Evolutionary conservation across 1,284 basidiomycete species (phyloP), one percentile per base, ranked within the genome.

Genomic region (Ustilago loliicola): DNA sequence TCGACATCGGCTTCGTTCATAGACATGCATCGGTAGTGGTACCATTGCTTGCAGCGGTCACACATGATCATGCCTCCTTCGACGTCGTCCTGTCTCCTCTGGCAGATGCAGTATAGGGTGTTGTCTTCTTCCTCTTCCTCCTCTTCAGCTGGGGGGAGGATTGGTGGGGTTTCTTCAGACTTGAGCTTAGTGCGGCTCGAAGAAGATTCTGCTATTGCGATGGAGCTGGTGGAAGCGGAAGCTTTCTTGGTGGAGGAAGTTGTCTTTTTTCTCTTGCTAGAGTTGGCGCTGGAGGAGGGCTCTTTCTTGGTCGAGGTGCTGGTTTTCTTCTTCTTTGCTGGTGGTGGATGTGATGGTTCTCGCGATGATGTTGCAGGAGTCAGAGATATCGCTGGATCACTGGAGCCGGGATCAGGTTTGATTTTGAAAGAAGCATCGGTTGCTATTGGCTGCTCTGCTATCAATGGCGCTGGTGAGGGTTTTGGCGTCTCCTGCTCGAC

Each of bases 31-130:
- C 64, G 40, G 32, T 80, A 76, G 67, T 84, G 83, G 48, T 76
- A 83, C 83, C 83, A 84, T 55, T 79, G 76, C 47, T 84, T 80
- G 59, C 83, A 84, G 13, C 65, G 60, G 47, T 84, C 83, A 57
- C 83, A 84, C 56, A 77, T 78, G 58, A 84, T 80, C 83, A 84
- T 84, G 25, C 80, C 75, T n/a, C 80, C 77, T 38, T 80, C 76
- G 27, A 79, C 79, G 29, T 83, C 82, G 32, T 70, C 72, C 25
- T 78, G 76, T 3, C 61, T 60, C 8, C 45, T 56, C 19, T 75
- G 71, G 59, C 80, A 81, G 55, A 76, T 69, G 64, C 80, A 81
- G 54, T 81, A 80, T 2, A 81, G 59, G 9, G 66, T 61, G 10
- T 53, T 65, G 55, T 80, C 80, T 38, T 72, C 71, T 19, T 79